Conservation (phyloP, 31 red algal species). For the Odonthalia washingtoniensis region DNA sequence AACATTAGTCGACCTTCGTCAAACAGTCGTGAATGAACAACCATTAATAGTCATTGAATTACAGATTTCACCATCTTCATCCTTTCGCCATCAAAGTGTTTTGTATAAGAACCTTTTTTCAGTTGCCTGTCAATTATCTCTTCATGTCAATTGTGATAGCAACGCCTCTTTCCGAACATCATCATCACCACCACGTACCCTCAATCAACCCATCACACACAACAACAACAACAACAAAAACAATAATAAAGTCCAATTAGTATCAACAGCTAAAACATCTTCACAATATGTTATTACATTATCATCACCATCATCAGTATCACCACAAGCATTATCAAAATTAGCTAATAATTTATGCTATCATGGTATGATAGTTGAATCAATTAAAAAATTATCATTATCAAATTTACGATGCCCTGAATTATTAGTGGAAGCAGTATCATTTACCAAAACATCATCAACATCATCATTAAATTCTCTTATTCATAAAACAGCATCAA, state of each 20-base stretch:
- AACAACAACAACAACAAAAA: conserved; percentile 26
- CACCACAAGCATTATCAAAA: conserved; percentile 4
- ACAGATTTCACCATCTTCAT: conserved; percentile 23
- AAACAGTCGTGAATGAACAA: conserved; percentile 60
- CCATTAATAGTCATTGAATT: conserved; percentile 59
- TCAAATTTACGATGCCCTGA: conserved; percentile 42
- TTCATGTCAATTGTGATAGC: conserved; percentile 60
- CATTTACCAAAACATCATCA: neutral
- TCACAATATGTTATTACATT: conserved; percentile 54
- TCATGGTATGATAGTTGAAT: conserved; percentile 28
- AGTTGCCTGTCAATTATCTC: conserved; percentile 36
- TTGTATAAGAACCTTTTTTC: conserved; percentile 52
- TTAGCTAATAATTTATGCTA: conserved; percentile 16
- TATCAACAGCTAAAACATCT: neutral
- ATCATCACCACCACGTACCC: neutral
- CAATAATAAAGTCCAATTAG: conserved; percentile 3
- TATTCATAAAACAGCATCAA: too few relatives aligned
- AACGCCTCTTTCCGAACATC: neutral
- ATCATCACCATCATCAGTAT: conserved; percentile 18
- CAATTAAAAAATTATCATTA: conserved; percentile 26
- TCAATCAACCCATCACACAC: too few relatives aligned
- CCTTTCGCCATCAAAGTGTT: neutral
- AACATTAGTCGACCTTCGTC: conserved; percentile 57
- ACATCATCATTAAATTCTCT: neutral
- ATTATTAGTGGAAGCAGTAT: conserved; percentile 6